Conservation (phyloP, 2,329 filamentous ascomycete species). For the Colletotrichum australisinense region DNA sequence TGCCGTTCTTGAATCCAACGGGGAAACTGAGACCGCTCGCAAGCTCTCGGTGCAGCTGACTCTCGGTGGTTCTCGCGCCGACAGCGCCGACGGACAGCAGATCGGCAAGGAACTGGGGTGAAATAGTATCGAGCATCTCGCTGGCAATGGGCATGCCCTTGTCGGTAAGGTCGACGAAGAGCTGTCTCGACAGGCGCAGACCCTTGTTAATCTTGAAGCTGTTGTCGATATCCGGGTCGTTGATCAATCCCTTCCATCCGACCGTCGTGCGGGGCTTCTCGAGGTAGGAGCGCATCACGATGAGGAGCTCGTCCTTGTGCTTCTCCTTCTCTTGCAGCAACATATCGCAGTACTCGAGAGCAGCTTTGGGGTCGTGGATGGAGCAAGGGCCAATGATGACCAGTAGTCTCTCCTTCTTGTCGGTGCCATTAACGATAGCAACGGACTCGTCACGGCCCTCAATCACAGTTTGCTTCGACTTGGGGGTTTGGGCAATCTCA, state of each 20-base stretch:
- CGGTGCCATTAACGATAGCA: conserved; percentile 75
- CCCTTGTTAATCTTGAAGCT: conserved; percentile 99
- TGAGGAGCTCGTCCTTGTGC: conserved; percentile 88
- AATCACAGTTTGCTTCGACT: conserved; percentile 70
- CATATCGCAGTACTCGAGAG: conserved; percentile 91
- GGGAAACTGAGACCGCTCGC: conserved; percentile 96
- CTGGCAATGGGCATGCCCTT: conserved; percentile 96
- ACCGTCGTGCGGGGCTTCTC: conserved; percentile 99
- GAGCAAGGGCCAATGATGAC: conserved; percentile 95
- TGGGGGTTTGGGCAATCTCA: conserved; percentile 77
- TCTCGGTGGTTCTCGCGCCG: conserved; percentile 96
- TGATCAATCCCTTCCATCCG: conserved; percentile 98
- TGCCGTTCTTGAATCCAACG: conserved; percentile 99
- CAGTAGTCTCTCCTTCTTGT: conserved; percentile 69
- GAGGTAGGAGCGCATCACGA: conserved; percentile 98
- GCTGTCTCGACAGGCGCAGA: conserved; percentile 83
- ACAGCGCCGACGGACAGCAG: conserved; percentile 91
- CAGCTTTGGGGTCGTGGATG: conserved; percentile 92
- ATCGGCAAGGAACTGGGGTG: conserved; percentile 95
- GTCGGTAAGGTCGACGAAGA: conserved; percentile 92
- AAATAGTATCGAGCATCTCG: conserved; percentile 99
- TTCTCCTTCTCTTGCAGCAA: conserved; percentile 86
- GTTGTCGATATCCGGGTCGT: conserved; percentile 98
- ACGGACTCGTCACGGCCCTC: conserved; percentile 72
- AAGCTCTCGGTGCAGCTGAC: conserved; percentile 93